phyloP scores from a whole-genome alignment of 495 filamentous ascomycete genomes.

The Penicillium subrubescens region DNA sequence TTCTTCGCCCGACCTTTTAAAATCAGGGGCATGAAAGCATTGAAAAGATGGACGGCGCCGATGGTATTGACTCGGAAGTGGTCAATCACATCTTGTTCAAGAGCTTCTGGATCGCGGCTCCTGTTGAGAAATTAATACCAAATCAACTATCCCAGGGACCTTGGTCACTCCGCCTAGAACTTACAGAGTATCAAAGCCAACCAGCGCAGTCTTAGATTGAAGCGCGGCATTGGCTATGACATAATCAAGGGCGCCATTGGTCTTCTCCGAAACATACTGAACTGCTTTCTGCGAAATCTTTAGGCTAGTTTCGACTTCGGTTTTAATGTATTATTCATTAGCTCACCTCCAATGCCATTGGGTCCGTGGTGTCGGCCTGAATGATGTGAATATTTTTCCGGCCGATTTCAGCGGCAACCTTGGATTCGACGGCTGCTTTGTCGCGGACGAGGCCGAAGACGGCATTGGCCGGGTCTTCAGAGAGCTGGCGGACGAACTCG shows the following conservation, averaged over 20 bases:
- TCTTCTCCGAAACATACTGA: constrained; percentile 32
- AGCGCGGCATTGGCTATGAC: constrained; percentile 37
- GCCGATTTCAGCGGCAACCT: too few relatives aligned
- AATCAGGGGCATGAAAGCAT: constrained; percentile 57
- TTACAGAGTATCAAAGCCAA: constrained; percentile 25
- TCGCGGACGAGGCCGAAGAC: too few relatives aligned
- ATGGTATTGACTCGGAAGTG: constrained; percentile 46
- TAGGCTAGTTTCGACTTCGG: too few relatives aligned
- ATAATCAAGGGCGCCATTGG: constrained; percentile 38
- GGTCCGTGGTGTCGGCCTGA: too few relatives aligned
- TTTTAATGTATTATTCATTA: too few relatives aligned
- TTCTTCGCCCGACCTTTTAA: constrained; percentile 54
- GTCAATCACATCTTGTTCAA: constrained; percentile 28
- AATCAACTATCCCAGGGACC: constrained; percentile 15
- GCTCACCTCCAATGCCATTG: too few relatives aligned
- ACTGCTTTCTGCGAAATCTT: too few relatives aligned
- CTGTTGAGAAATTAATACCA: constrained; percentile 14
- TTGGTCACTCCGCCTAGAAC: constrained; percentile 27
- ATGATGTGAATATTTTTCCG: too few relatives aligned
- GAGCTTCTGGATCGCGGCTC: constrained; percentile 26
- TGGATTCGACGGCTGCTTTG: too few relatives aligned
- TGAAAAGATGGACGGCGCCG: constrained; percentile 53
- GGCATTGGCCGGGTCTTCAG: too few relatives aligned
- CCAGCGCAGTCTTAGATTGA: not conserved
- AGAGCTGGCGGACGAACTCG: too few relatives aligned